Percentiles rank a stretch among this genome's conserved stretches.
phyloP scores from a whole-genome alignment of 805 yeast genomes.

The Wickerhamiella allomyrinae region DNA sequence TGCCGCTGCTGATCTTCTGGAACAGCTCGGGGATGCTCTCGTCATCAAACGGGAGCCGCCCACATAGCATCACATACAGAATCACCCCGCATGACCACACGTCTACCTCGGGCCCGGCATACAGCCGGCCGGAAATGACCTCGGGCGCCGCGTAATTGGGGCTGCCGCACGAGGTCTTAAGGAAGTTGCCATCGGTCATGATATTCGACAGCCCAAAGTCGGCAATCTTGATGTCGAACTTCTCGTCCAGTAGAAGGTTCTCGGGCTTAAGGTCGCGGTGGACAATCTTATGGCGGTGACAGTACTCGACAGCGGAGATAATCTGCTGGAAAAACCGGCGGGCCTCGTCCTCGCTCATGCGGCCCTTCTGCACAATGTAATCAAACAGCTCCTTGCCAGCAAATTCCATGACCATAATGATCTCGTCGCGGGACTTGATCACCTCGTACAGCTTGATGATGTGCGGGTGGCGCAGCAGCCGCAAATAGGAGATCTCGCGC shows the following conservation, averaged over 20 bases:
- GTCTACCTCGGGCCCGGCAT: constrained; percentile 97
- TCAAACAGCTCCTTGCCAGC: constrained; percentile 96
- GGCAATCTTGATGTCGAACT: constrained; percentile 85
- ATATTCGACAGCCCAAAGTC: constrained; percentile 90
- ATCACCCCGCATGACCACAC: constrained; percentile 98
- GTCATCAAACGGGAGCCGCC: constrained; percentile 90
- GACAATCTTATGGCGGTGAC: constrained; percentile 91
- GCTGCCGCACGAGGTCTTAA: constrained; percentile 89
- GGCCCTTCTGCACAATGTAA: constrained; percentile 85
- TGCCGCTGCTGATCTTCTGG: constrained; percentile 85
- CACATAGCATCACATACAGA: constrained; percentile 88
- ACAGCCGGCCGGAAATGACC: constrained; percentile 83
- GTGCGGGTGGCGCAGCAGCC: constrained; percentile 87
- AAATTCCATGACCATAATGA: constrained; percentile 91
- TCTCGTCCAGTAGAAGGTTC: constrained; percentile 75
- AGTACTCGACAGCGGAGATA: constrained; percentile 90
- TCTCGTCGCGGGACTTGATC: constrained; percentile 86
- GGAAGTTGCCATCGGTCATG: constrained; percentile 94
- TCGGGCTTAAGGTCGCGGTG: constrained; percentile 96
- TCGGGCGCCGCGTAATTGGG: constrained; percentile 98
- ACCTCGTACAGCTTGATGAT: constrained; percentile 92
- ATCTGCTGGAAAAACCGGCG: constrained; percentile 91
- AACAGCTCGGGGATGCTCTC: constrained; percentile 89
- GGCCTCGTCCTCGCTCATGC: constrained; percentile 84
- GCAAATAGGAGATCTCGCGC: constrained; percentile 79